Evolutionary conservation across 768 basidiomycete species (phyloP).

Genomic region (Russula vinacea): DNA sequence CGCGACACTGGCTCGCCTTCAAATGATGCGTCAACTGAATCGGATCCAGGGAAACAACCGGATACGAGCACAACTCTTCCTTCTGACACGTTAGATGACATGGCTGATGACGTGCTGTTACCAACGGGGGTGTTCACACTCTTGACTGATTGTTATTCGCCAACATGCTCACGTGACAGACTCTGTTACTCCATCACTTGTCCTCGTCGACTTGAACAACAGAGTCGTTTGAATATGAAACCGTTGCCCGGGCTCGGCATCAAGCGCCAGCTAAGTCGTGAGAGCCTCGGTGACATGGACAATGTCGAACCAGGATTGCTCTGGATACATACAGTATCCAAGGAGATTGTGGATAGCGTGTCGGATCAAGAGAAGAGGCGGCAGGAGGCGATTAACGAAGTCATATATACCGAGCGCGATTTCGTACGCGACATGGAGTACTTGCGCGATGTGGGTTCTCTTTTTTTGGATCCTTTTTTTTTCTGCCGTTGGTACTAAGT

Average conservation of each 20-base stretch:
- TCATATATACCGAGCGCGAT: constrained; percentile 91
- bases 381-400: constrained; percentile 98
- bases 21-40: constrained; percentile 36
- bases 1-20: constrained; percentile 30
- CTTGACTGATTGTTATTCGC: constrained; percentile 95
- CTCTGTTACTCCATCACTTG: constrained; percentile 99
- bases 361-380: constrained; percentile 91
- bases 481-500: constrained; percentile 12
- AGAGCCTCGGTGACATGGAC: constrained; percentile 73
- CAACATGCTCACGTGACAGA: constrained; percentile 89
- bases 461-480: constrained; percentile 19
- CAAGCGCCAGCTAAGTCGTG: constrained; percentile 65
- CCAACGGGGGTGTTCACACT: constrained; percentile 96
- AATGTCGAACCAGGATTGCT: constrained; percentile 74
- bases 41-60: constrained; percentile 32
- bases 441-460: constrained; percentile 74
- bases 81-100: constrained; percentile 22
- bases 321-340: constrained; percentile 95
- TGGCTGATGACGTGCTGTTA: constrained; percentile 59
- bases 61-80: constrained; percentile 32
- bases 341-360: constrained; percentile 89
- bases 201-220: constrained; percentile 90
- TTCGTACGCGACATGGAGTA: constrained; percentile 99
- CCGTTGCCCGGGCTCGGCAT: constrained; percentile 81
- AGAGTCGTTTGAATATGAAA: constrained; percentile 91